A percentile compares a stretch with the other conserved stretches of the same genome.
These are phyloP conservation scores for Kodamaea nitidulidarum DNA, from an alignment of 805 yeast genomes.

Conservation along the genomic window DNA sequence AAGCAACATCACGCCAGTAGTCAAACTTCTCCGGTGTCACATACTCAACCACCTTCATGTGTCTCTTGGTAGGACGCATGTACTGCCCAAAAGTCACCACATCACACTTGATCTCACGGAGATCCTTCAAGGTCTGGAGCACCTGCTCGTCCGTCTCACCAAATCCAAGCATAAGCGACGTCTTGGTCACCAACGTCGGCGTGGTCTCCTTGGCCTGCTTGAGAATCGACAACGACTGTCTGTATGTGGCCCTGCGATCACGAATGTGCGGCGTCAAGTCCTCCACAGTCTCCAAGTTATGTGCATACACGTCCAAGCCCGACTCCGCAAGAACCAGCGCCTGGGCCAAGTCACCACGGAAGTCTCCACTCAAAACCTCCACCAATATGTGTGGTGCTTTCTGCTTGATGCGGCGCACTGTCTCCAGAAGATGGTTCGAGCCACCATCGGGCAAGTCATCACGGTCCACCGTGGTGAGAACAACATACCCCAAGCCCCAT, in stretches of 20 bases:
- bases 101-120: conserved; percentile 76
- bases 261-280: conserved; percentile 90
- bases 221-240: conserved; percentile 78
- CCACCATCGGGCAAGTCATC: conserved; percentile 95
- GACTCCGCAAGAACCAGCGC: conserved; percentile 76
- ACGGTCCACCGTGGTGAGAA: conserved; percentile 93
- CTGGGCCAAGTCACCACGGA: conserved; percentile 82
- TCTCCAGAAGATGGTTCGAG: conserved; percentile 81
- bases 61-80: conserved; percentile 98
- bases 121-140: conserved; percentile 65
- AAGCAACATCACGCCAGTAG: conserved; percentile 82
- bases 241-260: conserved; percentile 93
- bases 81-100: conserved; percentile 98
- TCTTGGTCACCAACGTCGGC: conserved; percentile 79
- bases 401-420: conserved; percentile 76
- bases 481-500: conserved; percentile 98
- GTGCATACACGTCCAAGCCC: conserved; percentile 95
- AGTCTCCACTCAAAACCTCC: conserved; percentile 93
- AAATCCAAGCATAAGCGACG: conserved; percentile 92
- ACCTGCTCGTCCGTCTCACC: conserved; percentile 95
- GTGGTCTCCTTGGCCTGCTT: conserved; percentile 74
- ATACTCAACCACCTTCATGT: conserved; percentile 96
- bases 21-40: conserved; percentile 92
- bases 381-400: conserved; percentile 90
- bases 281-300: conserved; percentile 94